These are phyloP conservation scores for Thalassiosira exigua DNA, from an alignment of 352 stramenopile species.

Conservation along the genomic window DNA sequence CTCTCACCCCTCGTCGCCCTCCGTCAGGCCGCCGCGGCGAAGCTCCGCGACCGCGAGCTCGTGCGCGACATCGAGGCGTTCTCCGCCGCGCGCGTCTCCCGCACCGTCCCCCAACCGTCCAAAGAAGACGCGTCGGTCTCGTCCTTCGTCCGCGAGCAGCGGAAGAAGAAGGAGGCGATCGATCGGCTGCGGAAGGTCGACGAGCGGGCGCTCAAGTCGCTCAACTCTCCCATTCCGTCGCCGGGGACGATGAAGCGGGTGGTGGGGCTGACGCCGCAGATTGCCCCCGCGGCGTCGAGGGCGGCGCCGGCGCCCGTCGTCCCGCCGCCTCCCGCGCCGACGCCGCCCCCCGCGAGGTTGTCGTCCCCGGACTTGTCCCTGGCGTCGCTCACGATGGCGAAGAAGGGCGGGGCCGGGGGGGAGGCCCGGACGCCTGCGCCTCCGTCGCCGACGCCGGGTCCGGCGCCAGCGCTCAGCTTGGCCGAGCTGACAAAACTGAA, in stretches of 20 bases:
- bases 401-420: slow-evolving; percentile 5
- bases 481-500: slow-evolving; percentile 28
- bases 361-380: slow-evolving; percentile 15
- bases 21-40: slow-evolving; percentile 37
- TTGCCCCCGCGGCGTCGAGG: no score
- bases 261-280: not conserved
- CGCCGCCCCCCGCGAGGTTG: no score
- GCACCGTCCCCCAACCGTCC: slow-evolving; percentile 37
- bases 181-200: slow-evolving; percentile 42
- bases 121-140: slow-evolving; percentile 44
- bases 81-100: slow-evolving; percentile 37
- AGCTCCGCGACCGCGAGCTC: slow-evolving; percentile 37
- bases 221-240: slow-evolving; percentile 52
- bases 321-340: no score
- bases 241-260: slow-evolving; percentile 12
- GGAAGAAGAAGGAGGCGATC: slow-evolving; percentile 54
- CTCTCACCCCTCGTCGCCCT: not conserved
- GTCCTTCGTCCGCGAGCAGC: slow-evolving; percentile 54
- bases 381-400: slow-evolving; percentile 46
- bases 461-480: no score
- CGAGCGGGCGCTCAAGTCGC: slow-evolving; percentile 35
- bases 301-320: no score
- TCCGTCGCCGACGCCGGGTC: not conserved
- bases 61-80: slow-evolving; percentile 38
- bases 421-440: not conserved